phyloP scores from a whole-genome alignment of 495 filamentous ascomycete species.

The Amphirosellinia nigrospora region DNA sequence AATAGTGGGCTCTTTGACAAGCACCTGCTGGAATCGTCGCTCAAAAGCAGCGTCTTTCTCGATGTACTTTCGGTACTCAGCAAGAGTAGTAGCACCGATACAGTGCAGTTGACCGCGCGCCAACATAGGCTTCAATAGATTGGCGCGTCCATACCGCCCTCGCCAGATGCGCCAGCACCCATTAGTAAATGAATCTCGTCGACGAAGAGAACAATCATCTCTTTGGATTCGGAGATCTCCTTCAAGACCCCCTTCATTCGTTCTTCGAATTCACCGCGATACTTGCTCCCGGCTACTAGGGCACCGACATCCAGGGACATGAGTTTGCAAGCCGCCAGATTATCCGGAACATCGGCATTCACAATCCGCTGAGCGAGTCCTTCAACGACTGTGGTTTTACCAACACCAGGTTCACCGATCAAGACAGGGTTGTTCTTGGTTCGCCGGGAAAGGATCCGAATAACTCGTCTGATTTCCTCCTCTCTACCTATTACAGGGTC shows the following conservation, averaged over 20 bases:
- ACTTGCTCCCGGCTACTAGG: conserved; percentile 95
- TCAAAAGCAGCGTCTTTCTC: conserved; percentile 98
- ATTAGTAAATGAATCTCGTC: conserved; percentile 98
- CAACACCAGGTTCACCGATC: conserved; percentile 93
- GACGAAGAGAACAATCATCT: conserved; percentile 96
- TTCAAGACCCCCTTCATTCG: conserved; percentile 98
- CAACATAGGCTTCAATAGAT: conserved; percentile 93
- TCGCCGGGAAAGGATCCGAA: conserved; percentile 88
- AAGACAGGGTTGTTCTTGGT: conserved; percentile 99
- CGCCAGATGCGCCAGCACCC: conserved; percentile 91
- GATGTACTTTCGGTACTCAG: conserved; percentile 98
- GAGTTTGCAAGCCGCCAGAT: conserved; percentile 90
- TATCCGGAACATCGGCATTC: conserved; percentile 93
- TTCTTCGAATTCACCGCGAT: conserved; percentile 97
- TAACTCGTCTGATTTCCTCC: conserved; percentile 93
- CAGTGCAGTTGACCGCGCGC: conserved; percentile 96
- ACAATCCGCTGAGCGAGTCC: conserved; percentile 95
- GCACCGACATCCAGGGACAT: conserved; percentile 95
- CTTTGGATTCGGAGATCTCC: conserved; percentile 94
- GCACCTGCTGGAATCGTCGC: conserved; percentile 95
- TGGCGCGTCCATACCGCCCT: conserved; percentile 99
- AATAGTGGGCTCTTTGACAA: conserved; percentile 90
- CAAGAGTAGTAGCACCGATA: conserved; percentile 93
- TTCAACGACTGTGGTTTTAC: conserved; percentile 97
- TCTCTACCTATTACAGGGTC: conserved; percentile 98